phyloP scores from a whole-genome alignment of 306 rosid species.

The Ziziphus jujuba region DNA sequence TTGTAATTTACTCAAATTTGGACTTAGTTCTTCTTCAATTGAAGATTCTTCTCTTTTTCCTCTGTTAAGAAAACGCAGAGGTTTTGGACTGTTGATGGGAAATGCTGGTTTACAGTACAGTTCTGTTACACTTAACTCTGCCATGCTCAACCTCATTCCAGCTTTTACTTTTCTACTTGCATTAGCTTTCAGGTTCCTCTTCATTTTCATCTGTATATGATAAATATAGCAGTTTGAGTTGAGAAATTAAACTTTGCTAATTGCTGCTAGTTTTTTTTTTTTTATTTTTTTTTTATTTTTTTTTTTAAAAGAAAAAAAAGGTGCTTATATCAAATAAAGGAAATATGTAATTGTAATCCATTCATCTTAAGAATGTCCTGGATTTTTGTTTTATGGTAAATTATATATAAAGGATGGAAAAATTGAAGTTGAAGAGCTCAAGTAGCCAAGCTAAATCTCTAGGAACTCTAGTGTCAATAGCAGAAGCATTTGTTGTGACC shows the following conservation, averaged over 20 bases:
- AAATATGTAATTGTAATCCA: no score
- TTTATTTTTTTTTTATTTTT: no score
- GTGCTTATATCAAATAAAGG: no score
- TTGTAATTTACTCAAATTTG: no score
- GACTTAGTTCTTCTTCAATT: no score
- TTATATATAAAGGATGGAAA: constrained; percentile 44
- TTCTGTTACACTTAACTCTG: constrained; percentile 49
- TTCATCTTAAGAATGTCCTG: no score
- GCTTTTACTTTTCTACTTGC: constrained; percentile 61
- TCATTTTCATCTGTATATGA: not conserved
- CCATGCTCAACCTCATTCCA: constrained; percentile 51
- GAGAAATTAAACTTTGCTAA: no score
- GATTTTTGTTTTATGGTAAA: not conserved
- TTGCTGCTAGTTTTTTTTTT: no score
- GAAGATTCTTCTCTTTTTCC: no score
- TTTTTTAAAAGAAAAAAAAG: no score
- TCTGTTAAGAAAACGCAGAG: constrained; percentile 23
- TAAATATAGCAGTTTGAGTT: no score
- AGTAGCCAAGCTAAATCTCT: constrained; percentile 45
- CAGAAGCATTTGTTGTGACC: constrained; percentile 49
- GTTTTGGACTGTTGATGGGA: constrained; percentile 23
- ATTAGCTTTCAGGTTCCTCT: constrained; percentile 39
- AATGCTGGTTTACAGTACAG: constrained; percentile 48
- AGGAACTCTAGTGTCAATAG: constrained; percentile 41
- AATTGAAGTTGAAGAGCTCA: constrained; percentile 27